A percentile compares a stretch with the other conserved stretches of the same genome.
Evolutionary conservation across 179 eudicot species (phyloP).

Genomic region (Beta macrorhiza): DNA sequence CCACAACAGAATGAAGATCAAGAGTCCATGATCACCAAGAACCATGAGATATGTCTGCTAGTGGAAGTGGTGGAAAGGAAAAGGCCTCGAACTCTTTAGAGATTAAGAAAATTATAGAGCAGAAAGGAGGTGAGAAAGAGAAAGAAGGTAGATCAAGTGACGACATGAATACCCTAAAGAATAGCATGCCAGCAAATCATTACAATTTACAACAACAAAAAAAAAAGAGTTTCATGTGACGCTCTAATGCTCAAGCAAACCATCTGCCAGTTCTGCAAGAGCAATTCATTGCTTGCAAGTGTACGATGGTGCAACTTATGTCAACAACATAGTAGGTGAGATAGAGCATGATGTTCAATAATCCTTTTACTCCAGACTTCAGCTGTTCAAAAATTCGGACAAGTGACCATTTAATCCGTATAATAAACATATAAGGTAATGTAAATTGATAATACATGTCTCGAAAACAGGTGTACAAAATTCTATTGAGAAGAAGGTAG

Average conservation of each 20-base stretch:
- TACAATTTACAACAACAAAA: background rate
- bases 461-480: background rate
- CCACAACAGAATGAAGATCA: background rate
- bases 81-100: background rate
- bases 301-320: background rate
- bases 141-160: slow-evolving; percentile 5
- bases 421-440: background rate
- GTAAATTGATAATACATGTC: background rate
- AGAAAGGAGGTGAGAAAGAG: slow-evolving; percentile 4
- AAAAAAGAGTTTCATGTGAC: background rate
- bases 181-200: background rate
- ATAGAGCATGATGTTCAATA: background rate
- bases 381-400: background rate
- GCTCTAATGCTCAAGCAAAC: slow-evolving; percentile 1
- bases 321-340: slow-evolving; percentile 4
- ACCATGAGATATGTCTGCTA: background rate
- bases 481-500: background rate
- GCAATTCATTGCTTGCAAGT: background rate
- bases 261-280: background rate
- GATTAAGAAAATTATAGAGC: background rate
- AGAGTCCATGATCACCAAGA: no score
- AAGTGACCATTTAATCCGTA: background rate
- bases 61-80: background rate
- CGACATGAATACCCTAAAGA: background rate
- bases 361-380: background rate